Evolutionary conservation across 108 stramenopile genomes (phyloP).

Genomic region (Tribonema minus): DNA sequence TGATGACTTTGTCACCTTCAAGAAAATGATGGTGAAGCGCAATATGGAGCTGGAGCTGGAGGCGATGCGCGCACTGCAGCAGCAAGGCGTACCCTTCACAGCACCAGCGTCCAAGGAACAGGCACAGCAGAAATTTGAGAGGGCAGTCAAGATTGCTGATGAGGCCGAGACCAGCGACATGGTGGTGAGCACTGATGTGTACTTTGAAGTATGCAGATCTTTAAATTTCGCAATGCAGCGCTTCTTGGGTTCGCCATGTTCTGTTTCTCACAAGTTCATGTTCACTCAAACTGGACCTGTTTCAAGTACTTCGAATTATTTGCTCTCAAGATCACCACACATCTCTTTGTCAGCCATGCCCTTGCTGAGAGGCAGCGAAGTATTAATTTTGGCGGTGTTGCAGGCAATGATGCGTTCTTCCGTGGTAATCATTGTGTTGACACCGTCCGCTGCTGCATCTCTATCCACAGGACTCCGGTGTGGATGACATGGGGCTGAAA

Average conservation of each 20-base stretch:
- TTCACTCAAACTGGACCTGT: neutral
- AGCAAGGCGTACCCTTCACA: conserved; percentile 25
- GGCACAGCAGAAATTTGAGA: neutral
- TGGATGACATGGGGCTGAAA: neutral
- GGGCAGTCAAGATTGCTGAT: neutral
- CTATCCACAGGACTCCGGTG: neutral
- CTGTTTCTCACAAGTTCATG: neutral
- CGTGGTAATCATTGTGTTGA: no score
- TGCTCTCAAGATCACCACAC: no score
- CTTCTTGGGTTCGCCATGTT: neutral
- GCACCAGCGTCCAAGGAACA: neutral
- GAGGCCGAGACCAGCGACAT: neutral
- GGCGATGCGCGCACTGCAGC: conserved; percentile 34
- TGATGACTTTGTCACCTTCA: conserved; percentile 59
- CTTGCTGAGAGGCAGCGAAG: no score
- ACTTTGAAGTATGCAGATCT: neutral
- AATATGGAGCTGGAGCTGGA: conserved; percentile 57
- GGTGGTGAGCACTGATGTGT: neutral
- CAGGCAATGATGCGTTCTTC: no score
- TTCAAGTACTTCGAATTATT: no score
- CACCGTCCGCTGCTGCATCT: neutral
- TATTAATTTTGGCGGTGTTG: no score
- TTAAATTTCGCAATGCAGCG: neutral
- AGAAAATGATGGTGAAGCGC: conserved; percentile 58
- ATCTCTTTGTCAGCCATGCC: no score